Conservation (phyloP, 345 rosid genomes). For the Eucalyptus melliodora region DNA sequence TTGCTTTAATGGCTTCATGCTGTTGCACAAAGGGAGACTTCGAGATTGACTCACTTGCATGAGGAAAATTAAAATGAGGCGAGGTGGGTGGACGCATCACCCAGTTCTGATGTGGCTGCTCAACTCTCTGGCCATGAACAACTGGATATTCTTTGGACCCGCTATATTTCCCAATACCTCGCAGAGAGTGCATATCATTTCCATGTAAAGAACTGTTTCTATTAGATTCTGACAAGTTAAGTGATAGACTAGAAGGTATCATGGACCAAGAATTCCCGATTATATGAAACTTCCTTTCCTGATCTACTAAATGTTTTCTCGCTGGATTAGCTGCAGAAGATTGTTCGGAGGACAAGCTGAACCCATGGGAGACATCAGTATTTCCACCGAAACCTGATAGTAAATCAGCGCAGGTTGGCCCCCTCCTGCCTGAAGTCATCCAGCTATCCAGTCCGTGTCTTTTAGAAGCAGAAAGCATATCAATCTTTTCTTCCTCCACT, state of each 20-base stretch:
- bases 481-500: slow-evolving; percentile 45
- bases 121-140: slow-evolving; percentile 20
- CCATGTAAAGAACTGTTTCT: slow-evolving; percentile 11
- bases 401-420: slow-evolving; percentile 42
- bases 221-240: slow-evolving; percentile 25
- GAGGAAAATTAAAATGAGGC: slow-evolving; percentile 16
- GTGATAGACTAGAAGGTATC: slow-evolving; percentile 35
- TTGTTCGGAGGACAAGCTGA: slow-evolving; percentile 19
- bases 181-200: slow-evolving; percentile 21
- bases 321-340: slow-evolving; percentile 12
- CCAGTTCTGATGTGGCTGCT: slow-evolving; percentile 42
- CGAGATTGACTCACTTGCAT: slow-evolving; percentile 18
- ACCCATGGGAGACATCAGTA: slow-evolving; percentile 23
- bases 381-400: slow-evolving; percentile 49
- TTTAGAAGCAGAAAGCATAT: slow-evolving; percentile 27
- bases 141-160: slow-evolving; percentile 25
- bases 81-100: slow-evolving; percentile 28
- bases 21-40: slow-evolving; percentile 18
- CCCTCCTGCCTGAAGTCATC: slow-evolving; percentile 36
- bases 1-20: slow-evolving; percentile 23
- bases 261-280: slow-evolving; percentile 34
- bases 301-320: slow-evolving; percentile 19
- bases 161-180: slow-evolving; percentile 19
- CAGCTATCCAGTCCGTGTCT: slow-evolving; percentile 41
- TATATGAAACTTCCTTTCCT: slow-evolving; percentile 30